phyloP scores from a whole-genome alignment of 1,284 basidiomycete species.

The Ustilago hordei region DNA sequence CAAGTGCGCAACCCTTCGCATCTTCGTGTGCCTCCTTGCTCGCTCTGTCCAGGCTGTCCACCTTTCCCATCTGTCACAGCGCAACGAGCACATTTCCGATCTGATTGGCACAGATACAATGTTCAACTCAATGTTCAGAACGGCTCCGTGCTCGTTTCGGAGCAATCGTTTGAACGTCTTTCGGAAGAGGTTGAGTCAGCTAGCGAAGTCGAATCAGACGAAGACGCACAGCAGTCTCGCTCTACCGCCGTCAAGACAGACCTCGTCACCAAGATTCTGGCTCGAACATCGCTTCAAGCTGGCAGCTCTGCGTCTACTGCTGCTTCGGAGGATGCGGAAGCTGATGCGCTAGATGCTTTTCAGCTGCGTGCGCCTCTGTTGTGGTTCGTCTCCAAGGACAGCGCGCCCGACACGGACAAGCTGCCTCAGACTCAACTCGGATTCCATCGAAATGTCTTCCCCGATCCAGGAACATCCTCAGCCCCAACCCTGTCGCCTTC shows the following conservation, averaged over 20 bases:
- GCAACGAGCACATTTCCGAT: conserved; percentile 88
- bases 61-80: conserved; percentile 81
- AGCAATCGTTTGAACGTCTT: conserved; percentile 48
- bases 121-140: conserved; percentile 75
- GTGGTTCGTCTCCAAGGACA: conserved; percentile 85
- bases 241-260: conserved; percentile 39
- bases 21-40: conserved; percentile 51
- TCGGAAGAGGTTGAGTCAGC: conserved; percentile 51
- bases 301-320: not conserved
- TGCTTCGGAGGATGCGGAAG: conserved; percentile 25
- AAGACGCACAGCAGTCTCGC: conserved; percentile 21
- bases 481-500: conserved; percentile 24
- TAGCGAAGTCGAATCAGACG: conserved; percentile 46
- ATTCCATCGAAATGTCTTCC: conserved; percentile 82
- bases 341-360: conserved; percentile 72
- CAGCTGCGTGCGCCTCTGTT: conserved; percentile 74
- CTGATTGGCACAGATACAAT: conserved; percentile 98
- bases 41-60: conserved; percentile 70
- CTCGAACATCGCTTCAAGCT: conserved; percentile 37
- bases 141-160: conserved; percentile 26
- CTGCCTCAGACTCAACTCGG: conserved; percentile 85
- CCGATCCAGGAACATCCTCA: conserved; percentile 69
- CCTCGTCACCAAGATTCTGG: conserved; percentile 53
- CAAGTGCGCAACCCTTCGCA: conserved; percentile 25
- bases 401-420: conserved; percentile 28